These are phyloP conservation scores for Lecanicillium sp. DNA, from an alignment of 2,329 filamentous ascomycete species.

Conservation along the genomic window DNA sequence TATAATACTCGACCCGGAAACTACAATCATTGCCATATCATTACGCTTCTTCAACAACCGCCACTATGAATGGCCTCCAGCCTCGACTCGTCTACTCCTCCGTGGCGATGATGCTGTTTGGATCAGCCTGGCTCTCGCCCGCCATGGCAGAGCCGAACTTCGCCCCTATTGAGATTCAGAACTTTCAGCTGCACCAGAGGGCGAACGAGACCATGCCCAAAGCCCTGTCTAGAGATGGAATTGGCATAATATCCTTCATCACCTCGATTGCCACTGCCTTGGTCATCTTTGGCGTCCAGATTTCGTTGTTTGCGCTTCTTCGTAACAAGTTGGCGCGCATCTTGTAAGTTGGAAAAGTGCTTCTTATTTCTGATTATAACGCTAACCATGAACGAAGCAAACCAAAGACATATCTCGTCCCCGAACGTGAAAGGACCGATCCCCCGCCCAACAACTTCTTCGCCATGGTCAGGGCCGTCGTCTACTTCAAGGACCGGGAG, in stretches of 20 bases:
- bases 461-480: slow-evolving; percentile 51
- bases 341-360: slow-evolving; percentile 52
- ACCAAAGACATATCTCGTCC: slow-evolving; percentile 79
- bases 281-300: slow-evolving; percentile 56
- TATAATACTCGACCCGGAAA: too few species aligned
- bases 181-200: neutral
- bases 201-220: neutral
- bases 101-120: slow-evolving; percentile 1
- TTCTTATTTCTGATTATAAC: slow-evolving; percentile 12
- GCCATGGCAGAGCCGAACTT: slow-evolving; percentile 1
- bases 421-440: slow-evolving; percentile 76
- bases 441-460: slow-evolving; percentile 56
- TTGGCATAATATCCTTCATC: slow-evolving; percentile 45
- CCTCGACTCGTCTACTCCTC: neutral
- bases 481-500: slow-evolving; percentile 66
- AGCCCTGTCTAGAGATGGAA: slow-evolving; percentile 24
- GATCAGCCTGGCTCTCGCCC: neutral
- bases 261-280: slow-evolving; percentile 59
- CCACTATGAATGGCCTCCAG: neutral
- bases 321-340: slow-evolving; percentile 76
- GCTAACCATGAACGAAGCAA: slow-evolving; percentile 44
- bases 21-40: too few species aligned
- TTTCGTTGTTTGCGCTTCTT: slow-evolving; percentile 67
- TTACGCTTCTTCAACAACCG: too few species aligned
- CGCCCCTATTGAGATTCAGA: neutral